A percentile compares a stretch with the other conserved stretches of the same genome.
These are phyloP conservation scores for Dendrobium nobile DNA, from an alignment of 106 monocot species.

Conservation along the genomic window DNA sequence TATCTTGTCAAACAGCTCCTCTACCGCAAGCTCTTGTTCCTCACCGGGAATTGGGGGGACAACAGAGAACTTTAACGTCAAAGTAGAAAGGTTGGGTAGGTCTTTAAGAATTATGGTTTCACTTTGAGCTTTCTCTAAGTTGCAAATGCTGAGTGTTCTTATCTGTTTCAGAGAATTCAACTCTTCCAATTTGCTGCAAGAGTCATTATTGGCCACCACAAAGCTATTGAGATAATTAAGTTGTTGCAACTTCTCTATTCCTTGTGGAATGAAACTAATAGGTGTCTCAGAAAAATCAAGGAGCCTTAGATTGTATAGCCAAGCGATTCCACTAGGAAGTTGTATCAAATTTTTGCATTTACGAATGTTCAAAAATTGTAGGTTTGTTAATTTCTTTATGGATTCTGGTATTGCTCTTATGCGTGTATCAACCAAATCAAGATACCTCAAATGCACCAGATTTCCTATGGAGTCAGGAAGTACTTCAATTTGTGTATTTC, in stretches of 20 bases:
- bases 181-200: conserved; percentile 12
- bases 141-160: conserved; percentile 5
- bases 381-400: not conserved
- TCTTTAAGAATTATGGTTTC: not conserved
- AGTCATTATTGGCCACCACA: not conserved
- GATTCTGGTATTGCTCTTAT: conserved; percentile 26
- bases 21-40: not conserved
- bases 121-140: conserved; percentile 21
- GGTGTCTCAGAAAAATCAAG: conserved; percentile 5
- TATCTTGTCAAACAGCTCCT: not conserved
- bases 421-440: conserved; percentile 18
- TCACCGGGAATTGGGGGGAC: too few relatives aligned
- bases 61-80: not conserved
- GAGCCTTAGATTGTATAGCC: conserved; percentile 16
- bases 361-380: not conserved
- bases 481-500: not conserved
- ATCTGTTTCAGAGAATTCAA: not conserved
- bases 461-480: conserved; percentile 24
- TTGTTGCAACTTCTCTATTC: conserved; percentile 15
- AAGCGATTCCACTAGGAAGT: conserved; percentile 12
- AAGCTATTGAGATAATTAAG: conserved; percentile 27
- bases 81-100: not conserved
- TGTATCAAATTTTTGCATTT: conserved; percentile 9
- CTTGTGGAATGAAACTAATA: not conserved
- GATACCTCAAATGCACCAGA: conserved; percentile 24